phyloP scores from a whole-genome alignment of 23 red algal genomes.

The Gracilaria vermiculophylla region DNA sequence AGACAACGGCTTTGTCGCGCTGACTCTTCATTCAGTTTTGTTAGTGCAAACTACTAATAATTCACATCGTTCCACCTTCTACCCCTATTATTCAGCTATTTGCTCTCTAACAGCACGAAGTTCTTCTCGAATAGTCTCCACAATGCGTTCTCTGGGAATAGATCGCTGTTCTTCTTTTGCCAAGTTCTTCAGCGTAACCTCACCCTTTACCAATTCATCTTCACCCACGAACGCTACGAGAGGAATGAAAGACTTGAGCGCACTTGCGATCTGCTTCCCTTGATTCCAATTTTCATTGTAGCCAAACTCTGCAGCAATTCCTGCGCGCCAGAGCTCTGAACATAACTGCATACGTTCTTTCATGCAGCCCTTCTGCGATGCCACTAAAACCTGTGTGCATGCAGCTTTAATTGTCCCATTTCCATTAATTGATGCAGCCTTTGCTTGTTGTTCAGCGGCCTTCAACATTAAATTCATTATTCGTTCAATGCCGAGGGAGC shows the following conservation, averaged over 20 bases:
- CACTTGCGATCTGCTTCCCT: conserved; percentile 80
- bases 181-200: conserved; percentile 77
- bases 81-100: neutral
- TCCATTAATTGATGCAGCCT: conserved; percentile 18
- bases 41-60: neutral
- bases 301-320: conserved; percentile 82
- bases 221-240: conserved; percentile 89
- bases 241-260: conserved; percentile 68
- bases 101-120: neutral
- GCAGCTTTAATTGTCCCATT: conserved; percentile 56
- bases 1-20: neutral
- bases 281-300: conserved; percentile 85
- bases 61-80: neutral
- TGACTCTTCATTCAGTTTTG: neutral
- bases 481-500: conserved; percentile 94
- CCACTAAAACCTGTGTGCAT: conserved; percentile 87
- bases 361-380: conserved; percentile 78
- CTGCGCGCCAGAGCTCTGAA: conserved; percentile 81
- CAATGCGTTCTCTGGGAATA: conserved; percentile 7
- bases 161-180: conserved; percentile 38
- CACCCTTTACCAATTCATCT: conserved; percentile 71
- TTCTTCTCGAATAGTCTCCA: conserved; percentile 27
- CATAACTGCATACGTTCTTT: conserved; percentile 79
- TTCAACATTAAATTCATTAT: conserved; percentile 88
- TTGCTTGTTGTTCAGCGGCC: conserved; percentile 76